Evolutionary conservation across 139 green algal genomes (phyloP).

Genomic region (Astrephomene gubernaculifera): DNA sequence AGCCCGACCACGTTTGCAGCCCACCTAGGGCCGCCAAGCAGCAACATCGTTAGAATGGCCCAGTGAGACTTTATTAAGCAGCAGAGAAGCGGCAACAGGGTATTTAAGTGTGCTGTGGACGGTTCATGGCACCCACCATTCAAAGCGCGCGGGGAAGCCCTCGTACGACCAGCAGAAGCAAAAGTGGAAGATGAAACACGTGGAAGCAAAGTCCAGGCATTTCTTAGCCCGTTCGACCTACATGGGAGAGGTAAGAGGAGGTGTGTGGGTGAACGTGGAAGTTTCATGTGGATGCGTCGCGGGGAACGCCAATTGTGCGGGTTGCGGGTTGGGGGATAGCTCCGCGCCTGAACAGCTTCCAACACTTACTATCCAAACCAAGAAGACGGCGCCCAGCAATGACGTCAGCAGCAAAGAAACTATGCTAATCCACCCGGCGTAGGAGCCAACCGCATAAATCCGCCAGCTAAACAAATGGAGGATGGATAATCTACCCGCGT

Average conservation of each 20-base stretch:
- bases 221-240: slow-evolving; percentile 95
- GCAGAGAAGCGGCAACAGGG: too few relatives aligned
- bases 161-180: slow-evolving; percentile 62
- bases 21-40: too few relatives aligned
- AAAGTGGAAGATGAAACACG: slow-evolving; percentile 87
- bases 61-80: too few relatives aligned
- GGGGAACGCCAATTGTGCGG: neutral
- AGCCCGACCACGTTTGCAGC: slow-evolving; percentile 69
- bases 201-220: slow-evolving; percentile 94
- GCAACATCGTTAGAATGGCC: too few relatives aligned
- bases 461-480: slow-evolving; percentile 76
- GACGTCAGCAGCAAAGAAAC: slow-evolving; percentile 68
- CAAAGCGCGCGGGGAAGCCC: slow-evolving; percentile 72
- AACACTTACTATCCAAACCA: slow-evolving; percentile 75
- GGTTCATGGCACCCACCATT: slow-evolving; percentile 80
- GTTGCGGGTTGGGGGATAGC: neutral
- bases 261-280: neutral
- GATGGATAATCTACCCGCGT: slow-evolving; percentile 62
- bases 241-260: neutral
- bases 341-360: too few relatives aligned
- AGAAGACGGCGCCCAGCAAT: slow-evolving; percentile 56
- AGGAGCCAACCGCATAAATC: slow-evolving; percentile 59
- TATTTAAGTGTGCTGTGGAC: too few relatives aligned
- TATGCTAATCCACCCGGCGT: slow-evolving; percentile 69
- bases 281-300: neutral